Base-by-base conservation (phyloP, 176 grass and related monocot genomes). In the Juncus inflexus region DNA sequence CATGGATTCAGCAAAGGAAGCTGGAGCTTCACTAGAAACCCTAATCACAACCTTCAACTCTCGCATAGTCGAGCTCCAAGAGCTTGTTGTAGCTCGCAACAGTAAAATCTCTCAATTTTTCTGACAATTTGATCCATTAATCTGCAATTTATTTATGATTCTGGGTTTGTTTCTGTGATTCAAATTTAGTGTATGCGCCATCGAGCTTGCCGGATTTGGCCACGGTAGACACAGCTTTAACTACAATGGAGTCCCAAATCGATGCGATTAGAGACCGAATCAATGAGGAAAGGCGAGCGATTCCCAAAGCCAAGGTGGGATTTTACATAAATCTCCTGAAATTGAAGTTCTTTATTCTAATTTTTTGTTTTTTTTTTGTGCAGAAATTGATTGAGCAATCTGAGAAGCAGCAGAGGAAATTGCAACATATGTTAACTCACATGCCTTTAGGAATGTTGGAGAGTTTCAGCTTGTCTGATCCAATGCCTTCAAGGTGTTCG, bases 231-330 rank as follows among this genome's bases (percentile, higher is more conserved):
- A 70, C 63, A 15, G 51, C 82, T 19, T 62, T 96, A 60, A 91
- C 76, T 61, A 75, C 91, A 16, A 79, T 96, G 87, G 91, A 96
- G 63, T 77, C 82, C 40, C 87, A 89, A 75, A 75, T 91, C 63
- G 53, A 86, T 64, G 80, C 63, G 39, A 83, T 96, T 74, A 86
- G 67, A 47, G 61, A 71, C 52, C 63, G 79, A 8, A 15, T 96
- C n/a, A 83, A 89, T 45, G 87, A 96, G 82, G 91, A 96, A 81
- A 59, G 69, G 42, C 78, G 73, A 37, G 82, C 74, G n/a, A 88
- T 96, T 64, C 91, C 91, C n/a, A 88, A 90, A 66, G 91, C 84
- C 53, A 96, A 96, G 84, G 92, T 96, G 69, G 7, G 53, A 59
- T 77, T 37, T 40, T 42, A 9, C 35, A 40, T 50, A 28, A 15